Conservation (phyloP, 345 rosid species). For the Raphanus sativus region DNA sequence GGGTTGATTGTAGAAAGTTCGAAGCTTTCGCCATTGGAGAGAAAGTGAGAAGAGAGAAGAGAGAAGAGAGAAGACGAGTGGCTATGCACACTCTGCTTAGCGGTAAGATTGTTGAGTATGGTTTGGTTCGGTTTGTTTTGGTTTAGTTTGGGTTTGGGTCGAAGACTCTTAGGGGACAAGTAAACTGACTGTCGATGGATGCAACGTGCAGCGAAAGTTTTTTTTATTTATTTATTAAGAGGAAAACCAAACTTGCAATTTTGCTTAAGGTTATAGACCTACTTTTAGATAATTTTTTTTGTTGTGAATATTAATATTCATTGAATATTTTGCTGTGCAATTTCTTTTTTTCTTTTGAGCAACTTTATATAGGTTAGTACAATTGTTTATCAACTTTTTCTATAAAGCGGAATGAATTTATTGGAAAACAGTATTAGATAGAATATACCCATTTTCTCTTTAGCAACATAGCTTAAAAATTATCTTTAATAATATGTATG, state of each 20-base stretch:
- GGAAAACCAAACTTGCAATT: not conserved
- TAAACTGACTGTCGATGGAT: not conserved
- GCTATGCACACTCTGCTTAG: not conserved
- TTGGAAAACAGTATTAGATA: not conserved
- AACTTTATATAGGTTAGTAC: not conserved
- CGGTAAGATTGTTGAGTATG: slow-evolving; percentile 7
- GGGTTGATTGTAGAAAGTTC: slow-evolving; percentile 50
- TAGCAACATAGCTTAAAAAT: not conserved
- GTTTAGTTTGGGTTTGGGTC: no score
- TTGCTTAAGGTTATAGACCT: not conserved
- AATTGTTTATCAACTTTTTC: not conserved
- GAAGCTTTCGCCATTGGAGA: slow-evolving; percentile 66
- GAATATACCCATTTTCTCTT: not conserved
- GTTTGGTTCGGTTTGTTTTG: slow-evolving; percentile 24
- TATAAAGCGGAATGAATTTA: not conserved
- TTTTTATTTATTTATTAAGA: not conserved
- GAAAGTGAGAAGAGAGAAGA: not conserved
- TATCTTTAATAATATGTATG: not conserved
- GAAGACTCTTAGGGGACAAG: not conserved
- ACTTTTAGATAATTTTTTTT: not conserved
- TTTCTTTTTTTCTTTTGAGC: not conserved
- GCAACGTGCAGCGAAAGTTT: not conserved
- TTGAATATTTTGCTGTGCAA: not conserved
- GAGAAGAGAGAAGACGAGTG: slow-evolving; percentile 31
- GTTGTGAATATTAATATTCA: no score